Evolutionary conservation across 768 basidiomycete genomes (phyloP), one percentile per base, ranked within the genome.

Genomic region (Hericium rajendrae): DNA sequence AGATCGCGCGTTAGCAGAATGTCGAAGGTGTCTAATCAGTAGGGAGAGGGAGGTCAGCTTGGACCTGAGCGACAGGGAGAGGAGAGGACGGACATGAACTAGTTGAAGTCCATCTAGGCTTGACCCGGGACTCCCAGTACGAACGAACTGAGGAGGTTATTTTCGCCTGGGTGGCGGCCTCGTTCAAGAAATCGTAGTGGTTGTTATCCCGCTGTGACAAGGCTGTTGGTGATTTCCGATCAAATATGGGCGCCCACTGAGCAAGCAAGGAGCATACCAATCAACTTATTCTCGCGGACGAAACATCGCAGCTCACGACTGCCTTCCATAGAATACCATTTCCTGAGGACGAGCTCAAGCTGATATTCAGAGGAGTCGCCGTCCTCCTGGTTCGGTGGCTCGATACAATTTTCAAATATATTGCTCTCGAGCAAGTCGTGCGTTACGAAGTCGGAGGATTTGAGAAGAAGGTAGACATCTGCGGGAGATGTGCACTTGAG

Each of bases 231-330:
- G 49, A 28, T 28, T 15, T 28, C 22, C 28, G 22, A 24, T 24
- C 15, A 16, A 26, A 16, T 26, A 16, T 9, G 15, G 6, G 3
- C 24, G 10, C 26, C 18, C 12, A 26, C 6, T 16, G 4, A 24
- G 6, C 11, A 15, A 22, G 2, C 18, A 55, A 26, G 51, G 13
- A 24, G 48, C 81, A 41, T 50, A 94, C 94, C 95, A 20, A 97
- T 63, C 6, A 98, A 72, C 1, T 62, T 69, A 55, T 84, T 78
- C 10, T 83, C 72, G 32, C 91, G 77, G 8, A 97, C 91, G 66
- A 98, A 97, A 74, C 94, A 95, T 18, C 95, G 77, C 53, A 97
- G 70, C 70, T 98, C 94, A 51, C 93, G 80, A 59, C 88, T 83
- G 37, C 80, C 79, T 63, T 94, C 89, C 55, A 98, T 74, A 22